These are phyloP conservation scores for Cnidoscolus chayamansa DNA, from an alignment of 441 rosid genomes.

Conservation along the genomic window DNA sequence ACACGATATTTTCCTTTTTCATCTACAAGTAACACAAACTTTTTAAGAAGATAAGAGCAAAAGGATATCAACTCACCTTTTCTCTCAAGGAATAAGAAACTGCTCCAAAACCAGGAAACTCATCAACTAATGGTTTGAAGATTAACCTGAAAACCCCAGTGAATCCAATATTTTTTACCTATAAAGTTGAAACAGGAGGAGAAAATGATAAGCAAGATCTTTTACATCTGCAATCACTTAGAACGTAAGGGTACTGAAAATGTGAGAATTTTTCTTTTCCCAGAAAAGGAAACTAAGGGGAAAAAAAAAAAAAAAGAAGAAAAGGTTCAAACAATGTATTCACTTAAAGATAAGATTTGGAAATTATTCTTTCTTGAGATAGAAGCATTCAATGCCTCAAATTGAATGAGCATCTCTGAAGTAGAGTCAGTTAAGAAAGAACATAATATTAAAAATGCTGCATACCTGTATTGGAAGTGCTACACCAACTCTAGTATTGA, in stretches of 20 bases:
- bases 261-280: too few species aligned
- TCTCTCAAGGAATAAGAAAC: slow-evolving; percentile 80
- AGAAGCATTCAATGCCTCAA: not conserved
- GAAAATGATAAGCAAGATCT: slow-evolving; percentile 1
- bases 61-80: slow-evolving; percentile 43
- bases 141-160: slow-evolving; percentile 98
- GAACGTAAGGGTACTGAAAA: too few species aligned
- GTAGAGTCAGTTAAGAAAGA: not conserved
- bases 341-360: too few species aligned
- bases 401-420: not conserved
- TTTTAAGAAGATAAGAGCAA: not conserved
- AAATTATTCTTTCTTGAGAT: not conserved
- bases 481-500: slow-evolving; percentile 71
- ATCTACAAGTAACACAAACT: not conserved
- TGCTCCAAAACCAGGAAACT: slow-evolving; percentile 98
- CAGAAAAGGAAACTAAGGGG: too few species aligned
- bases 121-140: slow-evolving; percentile 89
- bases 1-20: not conserved
- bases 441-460: not conserved
- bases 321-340: too few species aligned
- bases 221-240: not conserved
- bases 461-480: slow-evolving; percentile 75
- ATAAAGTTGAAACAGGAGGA: slow-evolving; percentile 16
- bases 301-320: too few species aligned
- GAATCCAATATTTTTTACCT: slow-evolving; percentile 94